Base-by-base conservation (phyloP, 1,139 yeast genomes). In the Yamadazyma friedrichii region DNA sequence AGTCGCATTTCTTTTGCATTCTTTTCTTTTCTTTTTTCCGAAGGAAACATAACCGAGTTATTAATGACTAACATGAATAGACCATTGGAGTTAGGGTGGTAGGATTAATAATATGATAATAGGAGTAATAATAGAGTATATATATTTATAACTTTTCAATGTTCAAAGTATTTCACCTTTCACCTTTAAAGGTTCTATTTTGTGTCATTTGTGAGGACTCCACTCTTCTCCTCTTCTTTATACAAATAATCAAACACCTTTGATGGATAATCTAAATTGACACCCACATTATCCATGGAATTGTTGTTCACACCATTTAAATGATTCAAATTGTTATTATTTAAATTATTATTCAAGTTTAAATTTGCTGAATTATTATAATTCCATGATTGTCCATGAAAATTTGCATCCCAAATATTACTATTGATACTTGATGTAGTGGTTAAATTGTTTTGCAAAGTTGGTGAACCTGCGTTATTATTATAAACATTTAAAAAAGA, bases 361-460 rank as follows among this genome's bases (percentile, higher is more conserved):
- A 35, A 17, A 35, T 35, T 35, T 4, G 33, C 32, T 2, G 39
- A 30, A 25, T 24, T 30, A n/a, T 13, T 20, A 15, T 36, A 24
- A 24, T 29, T 24, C 39, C 39, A 36, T 5, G 34, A 34, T 20
- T 36, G 35, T 10, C 35, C 26, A 33, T 41, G 32, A 20, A 40
- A 37, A 31, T 37, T 41, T 12, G 43, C 41, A 31, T 41, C 43
- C 43, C 43, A 41, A 37, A 41, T 41, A 26, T 41, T 41, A 11
- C 31, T 20, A 31, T 37, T 38, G 9, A 41, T 32, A 22, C 43
- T 37, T 9, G 43, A 25, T 5, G 40, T 25, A 3, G 38, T 22
- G 8, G 38, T 20, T 25, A 40, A 36, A 26, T 34, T 35, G 13
- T 40, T 40, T 5, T 32, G 9, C 26, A 40, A 33, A 3, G 38